Evolutionary conservation across 306 rosid species (phyloP).

Genomic region (Lagenaria siceraria): DNA sequence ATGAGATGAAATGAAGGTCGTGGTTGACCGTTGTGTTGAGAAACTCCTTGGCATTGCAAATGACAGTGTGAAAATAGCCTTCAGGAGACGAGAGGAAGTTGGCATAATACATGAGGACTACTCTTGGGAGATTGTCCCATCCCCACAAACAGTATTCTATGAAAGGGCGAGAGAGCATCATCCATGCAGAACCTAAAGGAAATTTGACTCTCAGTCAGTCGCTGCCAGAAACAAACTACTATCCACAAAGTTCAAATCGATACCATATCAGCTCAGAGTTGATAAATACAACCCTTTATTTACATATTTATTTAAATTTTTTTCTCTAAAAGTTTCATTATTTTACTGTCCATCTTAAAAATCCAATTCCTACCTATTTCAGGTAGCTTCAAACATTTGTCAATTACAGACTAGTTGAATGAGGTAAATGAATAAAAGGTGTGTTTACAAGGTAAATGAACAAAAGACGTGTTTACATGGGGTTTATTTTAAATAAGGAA

Average conservation of each 20-base stretch:
- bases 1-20: slow-evolving; percentile 77
- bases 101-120: slow-evolving; percentile 71
- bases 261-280: not conserved
- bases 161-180: slow-evolving; percentile 79
- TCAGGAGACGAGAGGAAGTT: slow-evolving; percentile 74
- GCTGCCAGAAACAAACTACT: not conserved
- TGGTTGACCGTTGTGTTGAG: slow-evolving; percentile 62
- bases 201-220: not conserved
- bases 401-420: not conserved
- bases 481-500: not conserved
- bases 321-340: not conserved
- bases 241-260: not conserved
- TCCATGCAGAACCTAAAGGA: slow-evolving; percentile 74
- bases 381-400: not conserved
- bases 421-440: not conserved
- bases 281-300: not conserved
- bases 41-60: slow-evolving; percentile 64
- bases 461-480: not conserved
- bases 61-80: slow-evolving; percentile 78
- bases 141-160: slow-evolving; percentile 60
- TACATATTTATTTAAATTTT: no score
- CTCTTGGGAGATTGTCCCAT: slow-evolving; percentile 78
- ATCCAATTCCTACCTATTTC: not conserved
- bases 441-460: not conserved
- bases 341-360: not conserved